These are phyloP conservation scores for Malus hybrid DNA, from an alignment of 331 rosid genomes.

Conservation along the genomic window DNA sequence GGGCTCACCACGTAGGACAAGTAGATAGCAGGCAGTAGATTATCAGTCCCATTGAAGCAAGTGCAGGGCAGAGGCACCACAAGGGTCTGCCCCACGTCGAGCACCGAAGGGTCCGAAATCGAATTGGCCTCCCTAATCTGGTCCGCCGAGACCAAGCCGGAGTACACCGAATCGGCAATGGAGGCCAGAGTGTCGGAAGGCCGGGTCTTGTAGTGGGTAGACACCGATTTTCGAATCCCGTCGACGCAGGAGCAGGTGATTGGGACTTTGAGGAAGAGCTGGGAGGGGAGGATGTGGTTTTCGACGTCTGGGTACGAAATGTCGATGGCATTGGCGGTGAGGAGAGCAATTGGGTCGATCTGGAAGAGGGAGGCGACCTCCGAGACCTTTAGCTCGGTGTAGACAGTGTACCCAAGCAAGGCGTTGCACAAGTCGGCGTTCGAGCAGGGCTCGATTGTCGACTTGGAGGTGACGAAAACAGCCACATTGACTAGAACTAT, in stretches of 20 bases:
- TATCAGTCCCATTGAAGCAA: constrained; percentile 93
- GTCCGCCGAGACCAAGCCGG: constrained; percentile 84
- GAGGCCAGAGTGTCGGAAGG: constrained; percentile 73
- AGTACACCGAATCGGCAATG: constrained; percentile 66
- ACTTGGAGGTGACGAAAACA: constrained; percentile 40
- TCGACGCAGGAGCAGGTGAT: constrained; percentile 77
- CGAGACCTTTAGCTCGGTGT: constrained; percentile 92
- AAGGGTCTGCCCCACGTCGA: constrained; percentile 79
- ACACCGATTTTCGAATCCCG: constrained; percentile 81
- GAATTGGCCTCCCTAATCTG: constrained; percentile 88
- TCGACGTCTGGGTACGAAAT: constrained; percentile 91
- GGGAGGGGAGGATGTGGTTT: constrained; percentile 83
- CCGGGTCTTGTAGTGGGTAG: constrained; percentile 71
- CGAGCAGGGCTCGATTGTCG: constrained; percentile 91
- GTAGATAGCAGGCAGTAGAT: constrained; percentile 77
- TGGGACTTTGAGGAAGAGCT: constrained; percentile 76
- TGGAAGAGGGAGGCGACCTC: constrained; percentile 89
- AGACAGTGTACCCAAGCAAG: constrained; percentile 76
- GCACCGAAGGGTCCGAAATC: constrained; percentile 61
- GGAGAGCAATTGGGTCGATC: constrained; percentile 75
- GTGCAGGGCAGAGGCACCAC: constrained; percentile 92
- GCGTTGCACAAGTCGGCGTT: constrained; percentile 84
- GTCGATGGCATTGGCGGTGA: constrained; percentile 93
- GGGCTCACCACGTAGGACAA: constrained; percentile 79
- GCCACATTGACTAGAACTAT: constrained; percentile 21